A percentile compares a stretch with the other conserved stretches of the same genome.
Evolutionary conservation across 139 green algal genomes (phyloP).

Genomic region (Axilococcus clingmanii): DNA sequence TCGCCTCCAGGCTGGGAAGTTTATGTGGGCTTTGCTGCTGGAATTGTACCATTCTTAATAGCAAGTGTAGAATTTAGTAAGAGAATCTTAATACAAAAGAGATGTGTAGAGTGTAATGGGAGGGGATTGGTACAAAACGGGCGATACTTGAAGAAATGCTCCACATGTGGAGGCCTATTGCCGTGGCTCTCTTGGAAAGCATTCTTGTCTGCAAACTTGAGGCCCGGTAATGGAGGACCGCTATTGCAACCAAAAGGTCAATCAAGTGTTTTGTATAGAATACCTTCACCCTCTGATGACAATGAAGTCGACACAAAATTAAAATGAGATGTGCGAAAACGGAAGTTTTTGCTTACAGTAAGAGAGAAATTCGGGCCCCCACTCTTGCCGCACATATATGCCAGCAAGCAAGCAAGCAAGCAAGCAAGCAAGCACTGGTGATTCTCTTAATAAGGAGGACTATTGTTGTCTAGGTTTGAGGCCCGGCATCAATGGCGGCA

Average conservation of each 20-base stretch:
- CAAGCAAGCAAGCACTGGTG: too few relatives aligned
- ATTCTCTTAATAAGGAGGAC: too few relatives aligned
- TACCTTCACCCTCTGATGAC: conserved; percentile 4
- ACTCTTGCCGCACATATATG: too few relatives aligned
- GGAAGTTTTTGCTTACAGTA: too few relatives aligned
- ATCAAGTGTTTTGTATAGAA: conserved; percentile 12
- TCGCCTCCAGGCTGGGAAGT: conserved; percentile 51
- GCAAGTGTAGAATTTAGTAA: conserved; percentile 73
- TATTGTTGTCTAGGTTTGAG: conserved; percentile 56
- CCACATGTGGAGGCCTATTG: conserved; percentile 75
- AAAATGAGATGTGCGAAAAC: too few relatives aligned
- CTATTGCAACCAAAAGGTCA: conserved; percentile 36
- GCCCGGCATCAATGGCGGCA: conserved; percentile 85
- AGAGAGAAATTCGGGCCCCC: too few relatives aligned
- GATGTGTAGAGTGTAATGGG: conserved; percentile 59
- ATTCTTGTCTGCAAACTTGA: conserved; percentile 61
- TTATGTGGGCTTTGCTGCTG: conserved; percentile 52
- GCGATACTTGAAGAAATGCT: conserved; percentile 24
- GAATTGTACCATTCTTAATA: conserved; percentile 69
- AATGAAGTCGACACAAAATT: too few relatives aligned
- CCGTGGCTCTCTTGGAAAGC: conserved; percentile 70
- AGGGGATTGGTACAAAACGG: conserved; percentile 52
- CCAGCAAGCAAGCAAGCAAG: too few relatives aligned
- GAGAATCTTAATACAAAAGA: conserved; percentile 77
- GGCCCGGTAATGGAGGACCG: conserved; percentile 73